Evolutionary conservation across 495 filamentous ascomycete species (phyloP).

Genomic region (Monascus purpureus): DNA sequence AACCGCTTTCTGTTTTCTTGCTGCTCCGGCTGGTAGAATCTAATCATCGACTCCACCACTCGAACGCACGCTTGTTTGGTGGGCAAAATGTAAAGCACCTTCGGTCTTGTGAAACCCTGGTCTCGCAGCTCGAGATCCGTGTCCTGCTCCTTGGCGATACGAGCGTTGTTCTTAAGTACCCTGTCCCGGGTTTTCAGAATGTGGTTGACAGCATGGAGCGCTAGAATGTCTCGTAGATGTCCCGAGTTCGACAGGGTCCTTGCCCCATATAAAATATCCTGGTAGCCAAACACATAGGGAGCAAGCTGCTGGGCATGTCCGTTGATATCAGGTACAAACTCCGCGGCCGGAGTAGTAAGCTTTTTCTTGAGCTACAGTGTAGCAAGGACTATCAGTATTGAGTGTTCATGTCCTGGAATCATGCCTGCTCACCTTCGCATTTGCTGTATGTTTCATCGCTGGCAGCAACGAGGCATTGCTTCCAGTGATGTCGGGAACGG

Average conservation of each 20-base stretch:
- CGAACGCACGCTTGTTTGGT: constrained; percentile 74
- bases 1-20: constrained; percentile 94
- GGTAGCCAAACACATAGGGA: constrained; percentile 51
- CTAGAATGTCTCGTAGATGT: constrained; percentile 54
- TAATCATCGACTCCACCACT: constrained; percentile 57
- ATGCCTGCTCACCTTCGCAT: constrained; percentile 20
- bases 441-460: constrained; percentile 21
- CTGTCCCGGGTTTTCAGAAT: constrained; percentile 85
- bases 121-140: constrained; percentile 70
- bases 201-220: constrained; percentile 79
- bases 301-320: constrained; percentile 21
- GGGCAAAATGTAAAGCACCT: constrained; percentile 77
- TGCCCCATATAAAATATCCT: constrained; percentile 66
- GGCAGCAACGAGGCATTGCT: constrained; percentile 15
- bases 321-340: constrained; percentile 19
- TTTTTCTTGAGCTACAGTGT: constrained; percentile 34
- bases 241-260: constrained; percentile 50
- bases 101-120: constrained; percentile 91
- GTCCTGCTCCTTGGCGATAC: constrained; percentile 43
- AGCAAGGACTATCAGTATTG: no score
- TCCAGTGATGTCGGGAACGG: constrained; percentile 23
- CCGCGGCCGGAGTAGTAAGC: constrained; percentile 19
- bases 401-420: no score
- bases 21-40: constrained; percentile 66
- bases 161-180: constrained; percentile 82